Evolutionary conservation across 768 basidiomycete genomes (phyloP).

Genomic region (Mycena olivaceomarginata): DNA sequence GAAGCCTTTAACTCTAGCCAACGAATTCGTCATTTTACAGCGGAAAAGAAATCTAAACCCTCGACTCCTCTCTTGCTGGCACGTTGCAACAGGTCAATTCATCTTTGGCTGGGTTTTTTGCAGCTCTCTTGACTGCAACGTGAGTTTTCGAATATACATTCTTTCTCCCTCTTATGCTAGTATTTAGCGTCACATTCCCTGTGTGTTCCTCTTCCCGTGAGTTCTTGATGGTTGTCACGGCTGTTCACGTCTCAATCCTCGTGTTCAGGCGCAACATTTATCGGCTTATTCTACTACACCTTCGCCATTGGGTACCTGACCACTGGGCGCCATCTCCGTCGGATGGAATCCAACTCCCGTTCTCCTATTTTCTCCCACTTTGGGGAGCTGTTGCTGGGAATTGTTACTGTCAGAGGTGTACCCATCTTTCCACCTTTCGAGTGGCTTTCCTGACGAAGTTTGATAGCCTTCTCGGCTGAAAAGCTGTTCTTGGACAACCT

Average conservation of each 20-base stretch:
- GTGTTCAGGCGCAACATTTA: too few relatives aligned
- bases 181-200: too few relatives aligned
- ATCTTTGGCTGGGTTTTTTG: too few relatives aligned
- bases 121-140: conserved; percentile 53
- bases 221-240: too few relatives aligned
- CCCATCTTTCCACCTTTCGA: too few relatives aligned
- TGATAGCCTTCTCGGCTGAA: conserved; percentile 84
- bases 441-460: background rate
- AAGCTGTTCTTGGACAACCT: conserved; percentile 50
- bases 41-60: conserved; percentile 84
- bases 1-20: too few relatives aligned
- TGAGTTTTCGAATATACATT: conserved; percentile 47
- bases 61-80: conserved; percentile 80
- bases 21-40: conserved; percentile 3
- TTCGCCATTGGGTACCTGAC: too few relatives aligned
- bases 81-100: conserved; percentile 54
- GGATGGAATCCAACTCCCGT: conserved; percentile 93
- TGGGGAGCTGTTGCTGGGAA: conserved; percentile 88
- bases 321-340: conserved; percentile 74
- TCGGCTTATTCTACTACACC: too few relatives aligned
- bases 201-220: too few relatives aligned
- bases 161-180: too few relatives aligned
- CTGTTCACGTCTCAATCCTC: too few relatives aligned
- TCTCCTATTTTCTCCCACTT: conserved; percentile 92
- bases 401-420: conserved; percentile 62